Evolutionary conservation across 179 eudicot species (phyloP).

Genomic region (Kewa caespitosa): DNA sequence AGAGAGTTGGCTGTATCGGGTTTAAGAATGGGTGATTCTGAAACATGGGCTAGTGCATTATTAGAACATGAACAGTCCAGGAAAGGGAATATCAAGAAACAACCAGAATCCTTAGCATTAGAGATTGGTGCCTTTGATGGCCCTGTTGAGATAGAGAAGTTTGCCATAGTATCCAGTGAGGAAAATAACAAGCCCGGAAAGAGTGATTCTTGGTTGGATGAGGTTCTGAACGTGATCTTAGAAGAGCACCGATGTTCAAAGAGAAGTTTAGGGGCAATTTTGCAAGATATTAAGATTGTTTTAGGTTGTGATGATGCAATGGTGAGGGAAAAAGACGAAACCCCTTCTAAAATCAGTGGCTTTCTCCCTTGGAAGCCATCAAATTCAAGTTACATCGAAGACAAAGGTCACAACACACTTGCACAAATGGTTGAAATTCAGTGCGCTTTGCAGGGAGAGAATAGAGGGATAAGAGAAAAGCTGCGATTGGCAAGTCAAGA

Average conservation of each 20-base stretch:
- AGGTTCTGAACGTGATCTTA: conserved; percentile 52
- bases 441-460: conserved; percentile 37
- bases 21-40: conserved; percentile 29
- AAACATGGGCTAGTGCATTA: conserved; percentile 44
- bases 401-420: conserved; percentile 33
- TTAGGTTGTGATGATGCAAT: conserved; percentile 24
- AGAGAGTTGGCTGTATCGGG: conserved; percentile 33
- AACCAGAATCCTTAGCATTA: conserved; percentile 26
- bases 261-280: conserved; percentile 54
- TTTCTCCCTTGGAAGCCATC: conserved; percentile 59
- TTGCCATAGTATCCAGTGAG: conserved; percentile 45
- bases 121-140: conserved; percentile 37
- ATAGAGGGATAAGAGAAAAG: conserved; percentile 31
- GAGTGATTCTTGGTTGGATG: conserved; percentile 49
- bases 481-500: conserved; percentile 32
- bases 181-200: conserved; percentile 22
- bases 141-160: conserved; percentile 57
- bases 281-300: conserved; percentile 53
- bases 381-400: background rate
- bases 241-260: conserved; percentile 54
- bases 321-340: conserved; percentile 20
- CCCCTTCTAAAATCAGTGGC: conserved; percentile 39
- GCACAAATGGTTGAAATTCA: conserved; percentile 45
- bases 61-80: conserved; percentile 38
- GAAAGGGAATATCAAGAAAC: conserved; percentile 19